Conservation (phyloP, 1,284 basidiomycete species). For the Mycosarcoma maydis region DNA sequence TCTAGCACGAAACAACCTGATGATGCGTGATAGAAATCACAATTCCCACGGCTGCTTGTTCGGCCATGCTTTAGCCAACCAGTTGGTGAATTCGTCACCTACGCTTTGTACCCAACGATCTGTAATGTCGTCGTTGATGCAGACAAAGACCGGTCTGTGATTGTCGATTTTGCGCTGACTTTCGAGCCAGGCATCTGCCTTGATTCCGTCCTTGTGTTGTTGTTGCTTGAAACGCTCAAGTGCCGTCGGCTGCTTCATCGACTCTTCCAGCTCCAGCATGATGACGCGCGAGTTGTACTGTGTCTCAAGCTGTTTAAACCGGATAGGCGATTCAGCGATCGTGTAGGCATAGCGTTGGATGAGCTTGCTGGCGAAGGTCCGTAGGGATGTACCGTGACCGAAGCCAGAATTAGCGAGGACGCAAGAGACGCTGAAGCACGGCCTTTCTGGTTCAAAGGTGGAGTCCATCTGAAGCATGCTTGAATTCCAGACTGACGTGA, state of each 20-base stretch:
- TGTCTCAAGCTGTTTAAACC: constrained; percentile 39
- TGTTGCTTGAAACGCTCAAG: constrained; percentile 3
- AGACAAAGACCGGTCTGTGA: constrained; percentile 16
- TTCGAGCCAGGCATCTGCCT: constrained; percentile 7
- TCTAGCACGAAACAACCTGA: too few species aligned
- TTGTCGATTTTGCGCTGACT: constrained; percentile 17
- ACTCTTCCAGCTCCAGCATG: constrained; percentile 6
- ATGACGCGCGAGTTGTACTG: constrained; percentile 5
- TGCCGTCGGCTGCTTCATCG: constrained; percentile 2
- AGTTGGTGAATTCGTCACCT: constrained; percentile 11
- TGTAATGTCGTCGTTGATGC: constrained; percentile 48
- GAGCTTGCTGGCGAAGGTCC: constrained; percentile 28
- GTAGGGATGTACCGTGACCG: constrained; percentile 1
- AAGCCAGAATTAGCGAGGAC: constrained; percentile 30
- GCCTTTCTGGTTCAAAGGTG: constrained; percentile 7
- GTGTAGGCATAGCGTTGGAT: constrained; percentile 49
- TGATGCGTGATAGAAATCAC: too few species aligned
- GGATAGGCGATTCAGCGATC: constrained; percentile 28
- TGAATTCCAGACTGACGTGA: constrained; percentile 22
- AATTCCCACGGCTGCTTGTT: constrained; percentile 31
- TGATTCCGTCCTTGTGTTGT: too few species aligned
- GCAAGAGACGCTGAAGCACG: constrained; percentile 28
- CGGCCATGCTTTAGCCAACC: constrained; percentile 26
- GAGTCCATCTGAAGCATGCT: constrained; percentile 1
- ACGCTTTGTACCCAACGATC: constrained; percentile 20